These are phyloP conservation scores for Claviceps fusiformis DNA, from an alignment of 2,329 filamentous ascomycete species.

Conservation along the genomic window DNA sequence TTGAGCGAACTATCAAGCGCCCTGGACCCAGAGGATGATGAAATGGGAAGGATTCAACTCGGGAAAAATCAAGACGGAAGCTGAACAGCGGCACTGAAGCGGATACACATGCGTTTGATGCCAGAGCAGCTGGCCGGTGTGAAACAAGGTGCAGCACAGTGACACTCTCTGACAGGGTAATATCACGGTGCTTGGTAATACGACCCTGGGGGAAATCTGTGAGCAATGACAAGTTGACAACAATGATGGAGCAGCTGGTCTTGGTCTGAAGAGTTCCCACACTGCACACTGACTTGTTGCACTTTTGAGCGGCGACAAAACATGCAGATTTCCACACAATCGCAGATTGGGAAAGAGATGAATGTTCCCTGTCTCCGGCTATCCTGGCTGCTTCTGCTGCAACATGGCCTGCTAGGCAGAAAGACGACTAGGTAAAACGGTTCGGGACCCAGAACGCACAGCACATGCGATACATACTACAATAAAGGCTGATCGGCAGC, in stretches of 20 bases:
- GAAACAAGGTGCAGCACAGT: slow-evolving; percentile 39
- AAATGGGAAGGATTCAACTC: neutral
- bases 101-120: slow-evolving; percentile 6
- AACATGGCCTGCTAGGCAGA: neutral
- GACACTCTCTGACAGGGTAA: slow-evolving; percentile 22
- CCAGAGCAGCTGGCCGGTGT: slow-evolving; percentile 24
- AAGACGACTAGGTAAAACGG: slow-evolving; percentile 6
- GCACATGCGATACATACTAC: slow-evolving; percentile 9
- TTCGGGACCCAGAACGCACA: slow-evolving; percentile 15
- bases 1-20: neutral
- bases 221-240: slow-evolving; percentile 23
- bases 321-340: slow-evolving; percentile 14
- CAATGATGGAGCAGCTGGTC: slow-evolving; percentile 18
- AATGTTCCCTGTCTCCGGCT: slow-evolving; percentile 1
- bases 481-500: slow-evolving; percentile 24
- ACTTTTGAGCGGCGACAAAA: slow-evolving; percentile 17
- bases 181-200: slow-evolving; percentile 25
- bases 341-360: slow-evolving; percentile 1
- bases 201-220: slow-evolving; percentile 31
- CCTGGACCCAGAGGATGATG: neutral
- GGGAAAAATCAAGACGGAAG: neutral
- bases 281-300: slow-evolving; percentile 29
- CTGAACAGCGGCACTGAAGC: slow-evolving; percentile 1
- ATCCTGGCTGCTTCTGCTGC: slow-evolving; percentile 9
- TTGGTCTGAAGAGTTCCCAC: slow-evolving; percentile 12